Percentiles rank a stretch among this genome's conserved stretches.
phyloP scores from a whole-genome alignment of 2,329 filamentous ascomycete genomes.

The Magnaporthales sp. region DNA sequence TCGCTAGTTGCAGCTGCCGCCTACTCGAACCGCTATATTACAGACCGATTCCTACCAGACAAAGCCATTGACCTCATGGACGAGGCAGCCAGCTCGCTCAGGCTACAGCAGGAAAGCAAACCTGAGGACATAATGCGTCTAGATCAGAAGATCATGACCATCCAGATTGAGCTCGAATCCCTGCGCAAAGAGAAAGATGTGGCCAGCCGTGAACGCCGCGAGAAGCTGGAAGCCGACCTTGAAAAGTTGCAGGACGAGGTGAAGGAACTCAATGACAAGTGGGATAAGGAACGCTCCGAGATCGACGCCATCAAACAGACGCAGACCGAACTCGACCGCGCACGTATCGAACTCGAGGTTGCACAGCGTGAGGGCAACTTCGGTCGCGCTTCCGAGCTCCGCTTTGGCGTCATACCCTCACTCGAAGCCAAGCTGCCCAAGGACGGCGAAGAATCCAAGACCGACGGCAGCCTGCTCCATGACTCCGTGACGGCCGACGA shows the following conservation, averaged over 20 bases:
- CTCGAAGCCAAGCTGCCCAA: constrained; percentile 73
- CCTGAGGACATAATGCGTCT: constrained; percentile 89
- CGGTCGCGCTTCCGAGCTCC: constrained; percentile 78
- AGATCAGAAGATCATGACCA: constrained; percentile 92
- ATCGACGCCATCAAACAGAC: constrained; percentile 81
- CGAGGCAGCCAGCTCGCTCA: constrained; percentile 82
- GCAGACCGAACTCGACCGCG: constrained; percentile 81
- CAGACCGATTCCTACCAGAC: constrained; percentile 89
- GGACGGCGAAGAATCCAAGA: constrained; percentile 45
- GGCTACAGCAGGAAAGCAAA: constrained; percentile 93
- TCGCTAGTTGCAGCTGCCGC: constrained; percentile 87
- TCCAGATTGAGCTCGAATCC: constrained; percentile 94
- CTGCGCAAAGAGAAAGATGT: constrained; percentile 90
- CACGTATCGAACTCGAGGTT: constrained; percentile 75
- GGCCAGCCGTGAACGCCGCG: constrained; percentile 75
- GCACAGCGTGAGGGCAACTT: constrained; percentile 86
- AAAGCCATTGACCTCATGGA: constrained; percentile 97
- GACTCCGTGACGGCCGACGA: constrained; percentile 94
- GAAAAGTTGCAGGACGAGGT: constrained; percentile 71
- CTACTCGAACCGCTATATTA: constrained; percentile 93
- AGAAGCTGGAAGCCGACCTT: constrained; percentile 73
- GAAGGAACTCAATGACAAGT: constrained; percentile 65
- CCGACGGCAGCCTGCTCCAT: constrained; percentile 61
- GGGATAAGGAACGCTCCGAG: constrained; percentile 83
- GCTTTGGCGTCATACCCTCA: constrained; percentile 78